These are phyloP conservation scores for Tetracladium setigerum DNA, from an alignment of 495 filamentous ascomycete genomes.

Conservation along the genomic window DNA sequence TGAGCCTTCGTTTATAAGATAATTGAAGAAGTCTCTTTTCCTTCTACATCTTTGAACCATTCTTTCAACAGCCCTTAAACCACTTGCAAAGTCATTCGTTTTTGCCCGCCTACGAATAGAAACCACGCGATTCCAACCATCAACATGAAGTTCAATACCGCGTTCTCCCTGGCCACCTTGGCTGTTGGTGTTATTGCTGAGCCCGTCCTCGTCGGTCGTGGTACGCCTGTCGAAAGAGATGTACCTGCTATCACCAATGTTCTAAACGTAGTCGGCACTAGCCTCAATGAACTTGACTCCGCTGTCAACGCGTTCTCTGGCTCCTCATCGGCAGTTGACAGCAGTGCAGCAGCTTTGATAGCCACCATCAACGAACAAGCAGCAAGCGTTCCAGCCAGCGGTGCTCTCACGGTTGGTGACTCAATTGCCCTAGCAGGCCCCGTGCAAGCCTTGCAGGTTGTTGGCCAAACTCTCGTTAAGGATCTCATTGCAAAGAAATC, in stretches of 20 bases:
- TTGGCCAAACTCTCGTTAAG: conserved; percentile 24
- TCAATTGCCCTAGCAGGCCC: conserved; percentile 26
- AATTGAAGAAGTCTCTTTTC: background rate
- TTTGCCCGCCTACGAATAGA: background rate
- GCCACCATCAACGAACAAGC: conserved; percentile 27
- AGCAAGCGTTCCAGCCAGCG: conserved; percentile 18
- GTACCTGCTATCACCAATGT: conserved; percentile 25
- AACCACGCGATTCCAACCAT: conserved; percentile 1
- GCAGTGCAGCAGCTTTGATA: conserved; percentile 27
- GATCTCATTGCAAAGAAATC: conserved; percentile 29
- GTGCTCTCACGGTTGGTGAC: conserved; percentile 23
- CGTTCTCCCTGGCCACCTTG: conserved; percentile 27
- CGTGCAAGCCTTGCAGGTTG: conserved; percentile 27
- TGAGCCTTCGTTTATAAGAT: background rate
- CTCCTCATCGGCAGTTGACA: conserved; percentile 24
- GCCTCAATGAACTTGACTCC: conserved; percentile 27
- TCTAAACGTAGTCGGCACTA: conserved; percentile 23
- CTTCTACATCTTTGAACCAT: background rate
- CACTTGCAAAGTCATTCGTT: background rate
- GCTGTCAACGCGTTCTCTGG: conserved; percentile 29
- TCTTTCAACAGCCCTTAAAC: background rate
- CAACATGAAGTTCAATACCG: conserved; percentile 34
- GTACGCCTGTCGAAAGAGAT: conserved; percentile 26
- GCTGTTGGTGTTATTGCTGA: conserved; percentile 22
- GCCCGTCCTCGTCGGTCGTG: conserved; percentile 21